Evolutionary conservation across 768 basidiomycete genomes (phyloP), one percentile per base, ranked within the genome.

Genomic region (Paxillus ammoniavirescens): DNA sequence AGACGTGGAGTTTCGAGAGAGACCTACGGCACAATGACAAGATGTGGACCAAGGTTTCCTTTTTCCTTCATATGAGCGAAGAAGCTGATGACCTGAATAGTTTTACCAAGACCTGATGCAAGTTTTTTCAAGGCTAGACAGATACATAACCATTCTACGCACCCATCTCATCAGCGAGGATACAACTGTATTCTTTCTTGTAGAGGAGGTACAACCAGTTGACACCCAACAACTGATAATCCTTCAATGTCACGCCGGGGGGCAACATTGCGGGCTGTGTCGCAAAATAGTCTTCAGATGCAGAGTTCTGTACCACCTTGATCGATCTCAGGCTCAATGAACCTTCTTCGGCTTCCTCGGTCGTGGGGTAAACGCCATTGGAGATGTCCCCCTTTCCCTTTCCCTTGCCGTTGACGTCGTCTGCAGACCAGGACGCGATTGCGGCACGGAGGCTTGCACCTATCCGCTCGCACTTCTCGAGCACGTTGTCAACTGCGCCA

Each of bases 151-250:
- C 21, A 40, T 47, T 23, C 40, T 31, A 78, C 82, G 62, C 71
- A 91, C 96, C 96, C 97, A 99, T 99, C 71, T 99, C 97, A 70
- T 99, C 97, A 2, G 97, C 97, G 41, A 99, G 80, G 65, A 99
- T 98, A 70, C 96, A 98, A 58, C 93, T 95, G 47, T 90, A 79
- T 54, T 81, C 80, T 62, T 82, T 84, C 53, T 77, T 79, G 70
- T 93, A 94, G 48, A 98, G 75, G 18, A 98, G 72, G 71, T 92
- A 85, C 58, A 99, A 75, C 97, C 97, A 99, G 68, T 98, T 99
- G 50, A 99, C 80, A n/a, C 97, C 97, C 53, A 98, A 78, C 54
- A 98, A 75, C 71, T 99, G 96, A 69, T 99, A 99, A 61, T 96
- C 95, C 76, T 99, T 99, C 63, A 99, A 76, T 62, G 76, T 77